phyloP scores from a whole-genome alignment of 768 basidiomycete species.

The Auricularia sp. region DNA sequence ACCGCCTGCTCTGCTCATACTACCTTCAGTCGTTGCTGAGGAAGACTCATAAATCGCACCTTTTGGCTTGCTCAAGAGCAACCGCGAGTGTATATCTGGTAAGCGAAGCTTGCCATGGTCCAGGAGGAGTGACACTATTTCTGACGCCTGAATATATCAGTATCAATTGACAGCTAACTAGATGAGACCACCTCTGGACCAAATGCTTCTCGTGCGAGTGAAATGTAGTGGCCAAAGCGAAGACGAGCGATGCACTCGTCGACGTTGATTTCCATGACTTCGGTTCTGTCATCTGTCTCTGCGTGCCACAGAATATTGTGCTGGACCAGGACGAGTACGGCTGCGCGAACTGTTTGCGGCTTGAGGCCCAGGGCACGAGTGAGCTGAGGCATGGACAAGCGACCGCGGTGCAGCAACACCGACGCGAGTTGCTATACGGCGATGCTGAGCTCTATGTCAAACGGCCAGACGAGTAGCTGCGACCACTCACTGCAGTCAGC shows the following conservation, averaged over 20 bases:
- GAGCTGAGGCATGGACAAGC: constrained; percentile 60
- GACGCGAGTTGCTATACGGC: constrained; percentile 55
- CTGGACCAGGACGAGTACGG: constrained; percentile 72
- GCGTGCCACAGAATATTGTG: constrained; percentile 89
- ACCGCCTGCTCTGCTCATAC: constrained; percentile 24
- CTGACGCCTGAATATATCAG: constrained; percentile 44
- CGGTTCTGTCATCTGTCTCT: constrained; percentile 56
- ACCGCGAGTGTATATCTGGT: constrained; percentile 43
- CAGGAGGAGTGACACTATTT: constrained; percentile 65
- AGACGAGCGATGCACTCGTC: constrained; percentile 75
- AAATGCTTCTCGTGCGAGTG: constrained; percentile 58
- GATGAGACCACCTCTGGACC: constrained; percentile 51
- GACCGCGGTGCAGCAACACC: constrained; percentile 68
- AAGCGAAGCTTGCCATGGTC: constrained; percentile 80
- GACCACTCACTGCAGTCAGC: constrained; percentile 46
- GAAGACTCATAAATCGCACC: constrained; percentile 26
- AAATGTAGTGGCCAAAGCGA: constrained; percentile 75
- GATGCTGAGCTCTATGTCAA: background rate
- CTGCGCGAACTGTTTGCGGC: constrained; percentile 55
- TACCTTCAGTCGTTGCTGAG: constrained; percentile 4
- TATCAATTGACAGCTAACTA: background rate
- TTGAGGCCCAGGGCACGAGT: constrained; percentile 59
- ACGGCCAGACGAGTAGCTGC: background rate
- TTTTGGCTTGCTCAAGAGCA: constrained; percentile 46
- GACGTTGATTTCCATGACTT: constrained; percentile 71